Evolutionary conservation across 176 grass and related monocot genomes (phyloP).

Genomic region (Carex pumila): DNA sequence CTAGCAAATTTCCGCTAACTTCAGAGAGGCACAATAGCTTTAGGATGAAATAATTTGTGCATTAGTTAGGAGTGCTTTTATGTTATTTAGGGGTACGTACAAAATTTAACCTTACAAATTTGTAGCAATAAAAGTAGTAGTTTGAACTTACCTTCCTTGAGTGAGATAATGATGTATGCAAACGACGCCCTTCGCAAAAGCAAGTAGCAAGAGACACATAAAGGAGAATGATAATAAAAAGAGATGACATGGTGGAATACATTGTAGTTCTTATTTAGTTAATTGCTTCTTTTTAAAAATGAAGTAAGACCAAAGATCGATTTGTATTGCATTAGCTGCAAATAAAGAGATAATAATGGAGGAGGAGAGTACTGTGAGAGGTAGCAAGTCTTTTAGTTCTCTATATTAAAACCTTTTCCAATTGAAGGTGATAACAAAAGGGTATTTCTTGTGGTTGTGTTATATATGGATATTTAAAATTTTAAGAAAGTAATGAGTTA

Average conservation of each 20-base stretch:
- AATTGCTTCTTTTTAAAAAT: neutral
- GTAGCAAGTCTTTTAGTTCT: neutral
- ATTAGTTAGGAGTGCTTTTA: neutral
- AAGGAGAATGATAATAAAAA: slow-evolving; percentile 34
- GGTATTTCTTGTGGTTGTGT: neutral
- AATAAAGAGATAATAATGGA: slow-evolving; percentile 6
- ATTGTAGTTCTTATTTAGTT: neutral
- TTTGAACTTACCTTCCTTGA: slow-evolving; percentile 31
- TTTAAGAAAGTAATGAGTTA: slow-evolving; percentile 16
- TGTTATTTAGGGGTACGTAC: neutral
- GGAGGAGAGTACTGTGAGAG: neutral
- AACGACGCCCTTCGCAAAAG: slow-evolving; percentile 40
- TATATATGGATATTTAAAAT: slow-evolving; percentile 39
- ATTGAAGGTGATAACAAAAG: neutral
- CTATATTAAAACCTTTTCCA: neutral
- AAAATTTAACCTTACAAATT: neutral
- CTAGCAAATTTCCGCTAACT: neutral
- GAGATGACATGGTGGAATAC: slow-evolving; percentile 18
- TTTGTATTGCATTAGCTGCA: slow-evolving; percentile 18
- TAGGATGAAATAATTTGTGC: neutral
- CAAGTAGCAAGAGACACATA: slow-evolving; percentile 26
- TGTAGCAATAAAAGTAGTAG: neutral
- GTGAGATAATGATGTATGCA: slow-evolving; percentile 19
- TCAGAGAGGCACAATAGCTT: neutral
- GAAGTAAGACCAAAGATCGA: neutral